A percentile compares a stretch with the other conserved stretches of the same genome.
phyloP scores from a whole-genome alignment of 2,329 filamentous ascomycete species.

The Colletotrichum sp. region DNA sequence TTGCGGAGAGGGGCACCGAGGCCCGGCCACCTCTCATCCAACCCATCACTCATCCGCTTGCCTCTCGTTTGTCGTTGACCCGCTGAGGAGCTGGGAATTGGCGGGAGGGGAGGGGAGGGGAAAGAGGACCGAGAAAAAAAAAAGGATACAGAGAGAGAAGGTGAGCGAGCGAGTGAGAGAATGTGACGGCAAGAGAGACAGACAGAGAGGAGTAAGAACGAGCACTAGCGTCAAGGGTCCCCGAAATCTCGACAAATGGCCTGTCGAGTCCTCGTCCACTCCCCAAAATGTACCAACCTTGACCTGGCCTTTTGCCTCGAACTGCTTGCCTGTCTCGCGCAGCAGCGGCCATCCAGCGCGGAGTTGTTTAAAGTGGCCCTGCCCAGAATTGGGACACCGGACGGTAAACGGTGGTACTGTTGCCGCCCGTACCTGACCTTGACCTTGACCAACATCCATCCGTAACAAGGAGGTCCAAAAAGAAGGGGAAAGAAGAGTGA shows the following conservation, averaged over 20 bases:
- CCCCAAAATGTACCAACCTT: constrained; percentile 1
- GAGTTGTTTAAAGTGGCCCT: no score
- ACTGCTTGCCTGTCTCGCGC: background rate
- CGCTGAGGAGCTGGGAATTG: background rate
- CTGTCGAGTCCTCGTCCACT: background rate
- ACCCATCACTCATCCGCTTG: background rate
- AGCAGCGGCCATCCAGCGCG: background rate
- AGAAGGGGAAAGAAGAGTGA: no score
- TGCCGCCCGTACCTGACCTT: background rate
- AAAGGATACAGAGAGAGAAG: background rate
- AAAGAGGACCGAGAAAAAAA: no score
- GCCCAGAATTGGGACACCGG: background rate
- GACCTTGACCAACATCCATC: background rate
- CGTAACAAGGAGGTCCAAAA: background rate
- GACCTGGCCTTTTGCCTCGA: background rate
- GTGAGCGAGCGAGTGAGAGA: background rate
- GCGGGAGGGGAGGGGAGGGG: no score
- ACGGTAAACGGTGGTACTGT: background rate
- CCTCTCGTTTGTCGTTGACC: constrained; percentile 1
- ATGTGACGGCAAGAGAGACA: background rate
- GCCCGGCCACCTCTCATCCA: background rate
- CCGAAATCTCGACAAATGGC: background rate
- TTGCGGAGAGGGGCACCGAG: constrained; percentile 17
- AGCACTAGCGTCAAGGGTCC: constrained; percentile 8
- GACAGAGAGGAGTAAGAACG: background rate